Conservation (phyloP, 148 eudicot genomes). For the Fagopyrum tataricum region DNA sequence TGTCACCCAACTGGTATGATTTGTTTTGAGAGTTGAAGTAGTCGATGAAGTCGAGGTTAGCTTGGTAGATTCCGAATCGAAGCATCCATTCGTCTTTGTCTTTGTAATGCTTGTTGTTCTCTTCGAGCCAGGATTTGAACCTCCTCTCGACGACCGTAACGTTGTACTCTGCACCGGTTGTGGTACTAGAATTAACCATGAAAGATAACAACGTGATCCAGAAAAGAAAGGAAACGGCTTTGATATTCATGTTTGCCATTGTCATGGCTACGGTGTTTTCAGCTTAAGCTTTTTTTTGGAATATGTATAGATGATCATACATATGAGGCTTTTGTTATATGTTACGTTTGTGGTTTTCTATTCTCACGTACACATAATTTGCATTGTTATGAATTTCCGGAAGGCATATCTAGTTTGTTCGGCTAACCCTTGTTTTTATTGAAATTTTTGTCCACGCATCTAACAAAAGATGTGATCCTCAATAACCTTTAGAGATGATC, state of each 20-base stretch:
- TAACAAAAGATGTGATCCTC: not conserved
- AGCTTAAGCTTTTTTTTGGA: not conserved
- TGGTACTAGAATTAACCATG: not conserved
- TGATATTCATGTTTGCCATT: not conserved
- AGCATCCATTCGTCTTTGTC: conserved; percentile 10
- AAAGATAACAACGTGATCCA: not conserved
- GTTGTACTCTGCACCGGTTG: not conserved
- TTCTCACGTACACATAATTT: not conserved
- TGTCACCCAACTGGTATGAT: conserved; percentile 12
- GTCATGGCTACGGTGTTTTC: not conserved
- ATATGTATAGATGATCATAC: not conserved
- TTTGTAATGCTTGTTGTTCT: conserved; percentile 8
- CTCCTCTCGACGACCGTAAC: not conserved
- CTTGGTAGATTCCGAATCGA: conserved; percentile 14
- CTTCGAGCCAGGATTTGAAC: conserved; percentile 8
- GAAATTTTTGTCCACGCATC: not conserved
- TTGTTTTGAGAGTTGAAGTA: conserved; percentile 9
- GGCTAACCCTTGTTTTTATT: not conserved
- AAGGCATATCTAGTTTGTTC: conserved; percentile 4
- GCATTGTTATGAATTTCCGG: conserved; percentile 6
- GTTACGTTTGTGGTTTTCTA: not conserved
- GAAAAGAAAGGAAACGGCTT: not conserved
- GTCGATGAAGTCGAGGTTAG: conserved; percentile 1
- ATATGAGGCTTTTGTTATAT: not conserved
- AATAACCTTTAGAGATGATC: not conserved